Conservation (phyloP, 352 stramenopile genomes). For the Phytopythium vexans region DNA sequence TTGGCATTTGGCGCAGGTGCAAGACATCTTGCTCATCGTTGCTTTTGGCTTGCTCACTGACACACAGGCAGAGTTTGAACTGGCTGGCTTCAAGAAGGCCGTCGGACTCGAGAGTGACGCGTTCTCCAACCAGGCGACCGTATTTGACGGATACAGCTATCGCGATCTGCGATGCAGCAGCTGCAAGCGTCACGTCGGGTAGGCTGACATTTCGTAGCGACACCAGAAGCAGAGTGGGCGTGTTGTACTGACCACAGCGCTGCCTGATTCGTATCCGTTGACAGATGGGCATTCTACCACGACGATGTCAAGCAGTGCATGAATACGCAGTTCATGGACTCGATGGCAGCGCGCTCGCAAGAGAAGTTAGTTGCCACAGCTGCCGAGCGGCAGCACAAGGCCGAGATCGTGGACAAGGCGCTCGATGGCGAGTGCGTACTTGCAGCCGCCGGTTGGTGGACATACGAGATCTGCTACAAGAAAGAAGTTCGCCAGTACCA, state of each 20-base stretch:
- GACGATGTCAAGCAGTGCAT: constrained; percentile 72
- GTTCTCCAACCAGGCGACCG: constrained; percentile 70
- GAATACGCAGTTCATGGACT: constrained; percentile 54
- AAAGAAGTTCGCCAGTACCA: constrained; percentile 83
- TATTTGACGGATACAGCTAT: constrained; percentile 85
- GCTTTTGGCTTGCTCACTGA: no score
- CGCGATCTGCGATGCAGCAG: constrained; percentile 64
- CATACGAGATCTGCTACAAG: constrained; percentile 82
- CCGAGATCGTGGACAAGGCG: constrained; percentile 44
- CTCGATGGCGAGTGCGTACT: constrained; percentile 59
- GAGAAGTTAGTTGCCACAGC: constrained; percentile 31
- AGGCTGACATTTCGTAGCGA: constrained; percentile 1
- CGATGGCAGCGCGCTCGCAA: constrained; percentile 32
- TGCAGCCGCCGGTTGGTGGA: constrained; percentile 71
- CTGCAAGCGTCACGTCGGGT: constrained; percentile 81
- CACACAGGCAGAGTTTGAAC: constrained; percentile 67
- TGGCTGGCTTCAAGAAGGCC: constrained; percentile 66
- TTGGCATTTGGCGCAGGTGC: not conserved
- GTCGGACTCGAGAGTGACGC: constrained; percentile 51
- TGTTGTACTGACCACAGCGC: not conserved
- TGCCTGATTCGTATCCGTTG: not conserved
- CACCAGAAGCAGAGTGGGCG: not conserved
- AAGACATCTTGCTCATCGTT: not conserved
- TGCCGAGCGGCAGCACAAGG: constrained; percentile 29
- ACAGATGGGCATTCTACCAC: constrained; percentile 82